Conservation (phyloP, 2,329 filamentous ascomycete genomes). For the Torrubiella hemipterigena region DNA sequence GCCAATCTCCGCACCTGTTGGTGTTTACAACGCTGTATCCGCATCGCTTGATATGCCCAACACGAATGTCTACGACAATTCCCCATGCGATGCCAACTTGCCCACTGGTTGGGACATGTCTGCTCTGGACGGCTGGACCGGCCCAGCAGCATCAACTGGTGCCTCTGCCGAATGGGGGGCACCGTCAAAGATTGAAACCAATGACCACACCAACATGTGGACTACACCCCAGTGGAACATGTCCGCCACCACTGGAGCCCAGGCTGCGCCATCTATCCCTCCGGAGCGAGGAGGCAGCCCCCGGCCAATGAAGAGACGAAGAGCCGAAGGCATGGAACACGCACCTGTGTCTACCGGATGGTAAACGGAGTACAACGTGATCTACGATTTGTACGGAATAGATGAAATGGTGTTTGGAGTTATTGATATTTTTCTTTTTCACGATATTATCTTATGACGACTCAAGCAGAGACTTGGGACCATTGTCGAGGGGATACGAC, state of each 20-base stretch:
- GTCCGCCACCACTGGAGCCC: constrained; percentile 9
- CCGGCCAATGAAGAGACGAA: constrained; percentile 23
- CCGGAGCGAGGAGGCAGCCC: constrained; percentile 21
- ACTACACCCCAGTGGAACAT: constrained; percentile 9
- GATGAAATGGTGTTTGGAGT: neutral
- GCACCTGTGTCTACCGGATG: constrained; percentile 18
- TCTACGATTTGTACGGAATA: neutral
- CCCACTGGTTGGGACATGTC: constrained; percentile 24
- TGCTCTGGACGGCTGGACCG: constrained; percentile 21
- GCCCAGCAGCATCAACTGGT: constrained; percentile 10
- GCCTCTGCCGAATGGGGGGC: constrained; percentile 18
- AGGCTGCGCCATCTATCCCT: constrained; percentile 1
- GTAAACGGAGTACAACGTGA: neutral
- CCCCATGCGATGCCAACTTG: constrained; percentile 17
- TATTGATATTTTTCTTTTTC: neutral
- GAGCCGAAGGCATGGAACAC: constrained; percentile 19
- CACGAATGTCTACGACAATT: constrained; percentile 22
- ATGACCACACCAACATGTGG: constrained; percentile 21
- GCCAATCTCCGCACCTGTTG: constrained; percentile 17
- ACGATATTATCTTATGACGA: too few relatives aligned
- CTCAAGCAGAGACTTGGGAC: too few relatives aligned
- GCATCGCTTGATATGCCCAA: constrained; percentile 19
- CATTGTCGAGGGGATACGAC: neutral
- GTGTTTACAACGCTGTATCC: constrained; percentile 17
- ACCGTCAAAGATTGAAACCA: constrained; percentile 16